These are phyloP conservation scores for Lecanosticta acicola DNA, from an alignment of 2,329 filamentous ascomycete genomes.

Conservation along the genomic window DNA sequence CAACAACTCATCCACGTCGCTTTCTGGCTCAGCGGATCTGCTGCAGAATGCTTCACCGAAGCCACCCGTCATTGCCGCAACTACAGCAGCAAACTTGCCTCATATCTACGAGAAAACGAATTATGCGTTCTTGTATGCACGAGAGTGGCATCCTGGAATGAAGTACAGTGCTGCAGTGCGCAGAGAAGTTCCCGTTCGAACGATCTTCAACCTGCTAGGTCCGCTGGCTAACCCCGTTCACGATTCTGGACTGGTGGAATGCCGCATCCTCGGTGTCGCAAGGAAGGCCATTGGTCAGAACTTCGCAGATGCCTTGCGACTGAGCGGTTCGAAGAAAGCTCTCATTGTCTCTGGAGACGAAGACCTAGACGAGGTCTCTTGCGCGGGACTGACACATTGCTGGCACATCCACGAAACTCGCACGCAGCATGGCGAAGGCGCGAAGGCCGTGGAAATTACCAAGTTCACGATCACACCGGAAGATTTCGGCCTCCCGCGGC, in stretches of 20 bases:
- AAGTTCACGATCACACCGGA: slow-evolving; percentile 71
- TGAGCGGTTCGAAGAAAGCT: slow-evolving; percentile 73
- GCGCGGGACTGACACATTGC: slow-evolving; percentile 80
- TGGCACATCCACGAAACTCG: slow-evolving; percentile 54
- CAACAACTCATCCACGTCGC: slow-evolving; percentile 90
- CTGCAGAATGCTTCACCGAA: slow-evolving; percentile 64
- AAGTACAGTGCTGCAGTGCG: slow-evolving; percentile 79
- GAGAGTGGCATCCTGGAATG: slow-evolving; percentile 95
- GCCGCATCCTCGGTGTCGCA: slow-evolving; percentile 87
- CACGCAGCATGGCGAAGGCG: slow-evolving; percentile 38
- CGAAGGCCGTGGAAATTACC: slow-evolving; percentile 55
- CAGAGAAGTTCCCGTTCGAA: slow-evolving; percentile 84
- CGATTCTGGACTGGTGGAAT: slow-evolving; percentile 64
- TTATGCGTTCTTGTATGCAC: slow-evolving; percentile 93
- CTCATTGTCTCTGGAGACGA: slow-evolving; percentile 90
- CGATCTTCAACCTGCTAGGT: slow-evolving; percentile 94
- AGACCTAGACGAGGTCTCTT: slow-evolving; percentile 91
- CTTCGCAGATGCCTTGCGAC: slow-evolving; percentile 76
- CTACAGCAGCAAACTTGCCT: slow-evolving; percentile 65
- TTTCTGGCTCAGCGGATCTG: slow-evolving; percentile 91
- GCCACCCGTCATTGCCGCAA: slow-evolving; percentile 66
- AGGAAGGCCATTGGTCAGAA: slow-evolving; percentile 79
- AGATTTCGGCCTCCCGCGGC: slow-evolving; percentile 78
- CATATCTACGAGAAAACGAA: slow-evolving; percentile 73
- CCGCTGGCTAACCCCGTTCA: slow-evolving; percentile 89